Conservation (phyloP, 495 filamentous ascomycete genomes). For the Aspergillus incahuasiensis region DNA sequence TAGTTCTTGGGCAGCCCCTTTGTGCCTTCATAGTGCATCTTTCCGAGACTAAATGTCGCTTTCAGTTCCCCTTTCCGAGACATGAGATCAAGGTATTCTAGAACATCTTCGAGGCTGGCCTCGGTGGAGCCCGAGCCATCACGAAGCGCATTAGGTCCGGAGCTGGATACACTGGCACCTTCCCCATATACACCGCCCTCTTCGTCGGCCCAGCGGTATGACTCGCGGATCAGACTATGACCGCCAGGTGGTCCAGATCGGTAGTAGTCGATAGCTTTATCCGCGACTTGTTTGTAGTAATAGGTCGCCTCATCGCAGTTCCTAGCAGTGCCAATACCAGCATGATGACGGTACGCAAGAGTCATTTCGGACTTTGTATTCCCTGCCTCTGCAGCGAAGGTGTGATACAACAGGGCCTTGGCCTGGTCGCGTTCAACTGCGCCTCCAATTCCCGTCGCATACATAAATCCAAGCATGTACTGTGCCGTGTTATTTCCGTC, state of each 20-base stretch:
- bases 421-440: conserved; percentile 85
- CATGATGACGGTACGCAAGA: conserved; percentile 78
- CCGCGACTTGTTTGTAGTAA: conserved; percentile 90
- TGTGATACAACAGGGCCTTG: conserved; percentile 88
- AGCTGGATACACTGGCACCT: conserved; percentile 85
- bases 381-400: conserved; percentile 82
- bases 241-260: conserved; percentile 90
- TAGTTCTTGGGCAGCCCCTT: conserved; percentile 69
- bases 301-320: conserved; percentile 80
- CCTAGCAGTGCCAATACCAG: conserved; percentile 77
- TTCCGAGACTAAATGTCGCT: conserved; percentile 82
- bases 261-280: conserved; percentile 84
- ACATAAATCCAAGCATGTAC: conserved; percentile 94
- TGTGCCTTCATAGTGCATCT: conserved; percentile 87
- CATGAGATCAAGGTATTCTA: conserved; percentile 93
- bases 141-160: conserved; percentile 77
- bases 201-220: conserved; percentile 78
- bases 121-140: conserved; percentile 64
- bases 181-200: conserved; percentile 91
- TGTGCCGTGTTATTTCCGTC: conserved; percentile 88
- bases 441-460: conserved; percentile 84
- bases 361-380: conserved; percentile 92
- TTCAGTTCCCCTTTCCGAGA: conserved; percentile 90
- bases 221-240: conserved; percentile 65
- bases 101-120: conserved; percentile 83